Evolutionary conservation across 2,329 filamentous ascomycete species (phyloP).

Genomic region (Phialophora chinensis): DNA sequence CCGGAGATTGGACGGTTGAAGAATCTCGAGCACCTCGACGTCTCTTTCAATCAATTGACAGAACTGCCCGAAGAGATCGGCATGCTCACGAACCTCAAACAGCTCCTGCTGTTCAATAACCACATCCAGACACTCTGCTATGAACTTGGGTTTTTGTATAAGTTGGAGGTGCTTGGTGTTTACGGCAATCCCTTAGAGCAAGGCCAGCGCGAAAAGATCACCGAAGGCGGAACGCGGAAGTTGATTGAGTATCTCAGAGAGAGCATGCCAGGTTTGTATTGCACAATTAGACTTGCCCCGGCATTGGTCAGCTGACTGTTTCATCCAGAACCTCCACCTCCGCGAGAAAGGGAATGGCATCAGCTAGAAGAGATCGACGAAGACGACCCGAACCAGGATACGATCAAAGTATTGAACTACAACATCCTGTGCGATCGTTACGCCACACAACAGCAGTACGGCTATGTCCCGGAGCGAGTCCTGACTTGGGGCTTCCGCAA

Average conservation of each 20-base stretch:
- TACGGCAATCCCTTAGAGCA: slow-evolving; percentile 86
- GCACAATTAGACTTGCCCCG: not conserved
- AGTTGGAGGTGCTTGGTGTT: slow-evolving; percentile 86
- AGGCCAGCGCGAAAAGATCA: slow-evolving; percentile 77
- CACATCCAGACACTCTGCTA: slow-evolving; percentile 75
- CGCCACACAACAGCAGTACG: slow-evolving; percentile 82
- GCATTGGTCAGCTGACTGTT: slow-evolving; percentile 27
- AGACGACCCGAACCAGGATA: slow-evolving; percentile 63
- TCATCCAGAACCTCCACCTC: slow-evolving; percentile 74
- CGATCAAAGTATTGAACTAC: slow-evolving; percentile 86
- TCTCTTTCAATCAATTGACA: slow-evolving; percentile 84
- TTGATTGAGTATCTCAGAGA: slow-evolving; percentile 84
- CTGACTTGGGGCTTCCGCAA: slow-evolving; percentile 87
- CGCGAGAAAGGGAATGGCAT: slow-evolving; percentile 76
- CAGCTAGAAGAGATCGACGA: slow-evolving; percentile 66
- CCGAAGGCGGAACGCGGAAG: slow-evolving; percentile 84
- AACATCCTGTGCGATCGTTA: slow-evolving; percentile 96
- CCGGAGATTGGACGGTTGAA: slow-evolving; percentile 80
- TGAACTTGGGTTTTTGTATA: slow-evolving; percentile 86
- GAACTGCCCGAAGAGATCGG: slow-evolving; percentile 88
- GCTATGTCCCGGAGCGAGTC: slow-evolving; percentile 83
- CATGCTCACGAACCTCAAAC: slow-evolving; percentile 92
- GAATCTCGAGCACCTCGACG: slow-evolving; percentile 80
- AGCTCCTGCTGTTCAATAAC: slow-evolving; percentile 89
- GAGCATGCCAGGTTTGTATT: slow-evolving; percentile 75